Evolutionary conservation across 2,329 filamentous ascomycete genomes (phyloP).

Genomic region (Epichloe elymi): DNA sequence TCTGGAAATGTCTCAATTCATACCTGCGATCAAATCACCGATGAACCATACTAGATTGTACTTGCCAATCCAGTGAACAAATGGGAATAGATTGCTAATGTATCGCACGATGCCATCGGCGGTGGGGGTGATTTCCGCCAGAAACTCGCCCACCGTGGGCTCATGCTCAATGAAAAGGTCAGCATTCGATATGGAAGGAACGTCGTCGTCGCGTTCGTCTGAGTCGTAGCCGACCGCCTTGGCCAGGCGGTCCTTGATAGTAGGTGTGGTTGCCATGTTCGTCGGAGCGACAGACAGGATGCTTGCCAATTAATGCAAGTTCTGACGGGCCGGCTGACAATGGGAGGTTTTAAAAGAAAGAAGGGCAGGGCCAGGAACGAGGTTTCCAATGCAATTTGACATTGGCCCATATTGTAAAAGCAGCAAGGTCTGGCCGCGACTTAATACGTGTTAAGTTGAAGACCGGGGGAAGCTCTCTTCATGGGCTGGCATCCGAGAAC

Average conservation of each 20-base stretch:
- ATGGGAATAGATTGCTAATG: constrained; percentile 32
- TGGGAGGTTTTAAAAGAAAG: neutral
- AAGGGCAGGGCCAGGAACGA: neutral
- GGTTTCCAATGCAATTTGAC: neutral
- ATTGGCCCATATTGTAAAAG: neutral
- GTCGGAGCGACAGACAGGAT: neutral
- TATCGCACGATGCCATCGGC: constrained; percentile 19
- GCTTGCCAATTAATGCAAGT: neutral
- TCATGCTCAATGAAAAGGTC: constrained; percentile 28
- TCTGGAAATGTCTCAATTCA: constrained; percentile 3
- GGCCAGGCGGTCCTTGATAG: constrained; percentile 14
- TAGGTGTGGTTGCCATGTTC: constrained; percentile 2
- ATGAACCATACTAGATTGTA: constrained; percentile 35
- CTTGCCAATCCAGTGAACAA: constrained; percentile 35
- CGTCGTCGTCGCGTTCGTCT: constrained; percentile 17
- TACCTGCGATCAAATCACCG: constrained; percentile 33
- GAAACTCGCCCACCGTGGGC: constrained; percentile 27
- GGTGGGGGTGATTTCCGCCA: constrained; percentile 25
- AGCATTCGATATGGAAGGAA: constrained; percentile 23
- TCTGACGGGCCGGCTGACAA: neutral
- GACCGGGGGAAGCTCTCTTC: neutral
- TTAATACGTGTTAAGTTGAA: neutral
- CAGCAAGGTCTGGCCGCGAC: neutral
- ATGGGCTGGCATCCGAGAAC: neutral
- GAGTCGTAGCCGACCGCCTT: constrained; percentile 22